Evolutionary conservation across 2,329 filamentous ascomycete genomes (phyloP).

Genomic region (Periconia sp.): DNA sequence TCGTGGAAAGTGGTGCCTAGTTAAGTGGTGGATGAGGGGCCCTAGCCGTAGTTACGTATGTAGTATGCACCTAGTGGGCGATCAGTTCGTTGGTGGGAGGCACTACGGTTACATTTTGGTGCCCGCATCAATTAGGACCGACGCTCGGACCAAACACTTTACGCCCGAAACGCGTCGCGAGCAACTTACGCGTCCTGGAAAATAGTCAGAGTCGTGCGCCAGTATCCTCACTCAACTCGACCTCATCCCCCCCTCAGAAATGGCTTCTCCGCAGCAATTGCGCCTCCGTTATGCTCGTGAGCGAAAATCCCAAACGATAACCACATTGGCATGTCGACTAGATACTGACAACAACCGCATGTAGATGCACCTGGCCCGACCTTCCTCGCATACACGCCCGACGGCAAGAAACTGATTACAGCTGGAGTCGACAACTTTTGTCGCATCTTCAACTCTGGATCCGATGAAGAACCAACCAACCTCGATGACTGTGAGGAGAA

Average conservation of each 20-base stretch:
- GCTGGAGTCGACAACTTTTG: slow-evolving; percentile 93
- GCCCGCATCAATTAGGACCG: neutral
- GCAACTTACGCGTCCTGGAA: slow-evolving; percentile 34
- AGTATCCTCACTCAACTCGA: slow-evolving; percentile 19
- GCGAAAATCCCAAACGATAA: slow-evolving; percentile 3
- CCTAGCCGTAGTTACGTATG: too few relatives aligned
- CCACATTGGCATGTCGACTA: neutral
- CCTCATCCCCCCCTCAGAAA: slow-evolving; percentile 46
- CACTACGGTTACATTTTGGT: too few relatives aligned
- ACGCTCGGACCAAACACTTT: slow-evolving; percentile 8
- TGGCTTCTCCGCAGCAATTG: slow-evolving; percentile 23
- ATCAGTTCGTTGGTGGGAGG: too few relatives aligned
- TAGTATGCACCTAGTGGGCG: too few relatives aligned
- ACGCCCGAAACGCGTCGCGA: slow-evolving; percentile 1
- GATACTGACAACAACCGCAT: neutral
- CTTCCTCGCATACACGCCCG: slow-evolving; percentile 83
- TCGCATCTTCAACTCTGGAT: slow-evolving; percentile 87
- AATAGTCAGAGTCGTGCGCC: neutral
- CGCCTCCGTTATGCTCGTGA: slow-evolving; percentile 37
- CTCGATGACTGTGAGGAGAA: slow-evolving; percentile 90
- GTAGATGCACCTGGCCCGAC: slow-evolving; percentile 82
- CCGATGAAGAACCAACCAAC: slow-evolving; percentile 87
- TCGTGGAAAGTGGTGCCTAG: slow-evolving; percentile 47
- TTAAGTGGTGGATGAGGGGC: neutral
- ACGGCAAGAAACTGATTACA: slow-evolving; percentile 84